Conservation (phyloP, 2,329 filamentous ascomycete genomes). For the Aspergillus ruber region DNA sequence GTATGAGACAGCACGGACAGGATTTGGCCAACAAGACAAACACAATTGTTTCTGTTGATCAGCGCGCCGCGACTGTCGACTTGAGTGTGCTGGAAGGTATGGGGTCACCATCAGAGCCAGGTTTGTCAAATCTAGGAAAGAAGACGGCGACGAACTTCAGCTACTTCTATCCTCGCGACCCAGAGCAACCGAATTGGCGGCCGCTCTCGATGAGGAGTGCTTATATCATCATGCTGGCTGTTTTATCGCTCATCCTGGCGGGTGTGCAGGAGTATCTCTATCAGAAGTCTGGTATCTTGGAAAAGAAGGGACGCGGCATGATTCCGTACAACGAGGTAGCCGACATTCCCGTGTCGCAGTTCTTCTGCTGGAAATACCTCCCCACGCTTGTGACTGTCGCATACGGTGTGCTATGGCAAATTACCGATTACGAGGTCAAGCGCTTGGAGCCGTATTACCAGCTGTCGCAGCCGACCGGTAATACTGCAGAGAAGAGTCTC, state of each 20-base stretch:
- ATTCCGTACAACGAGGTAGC: conserved; percentile 22
- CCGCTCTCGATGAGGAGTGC: conserved; percentile 26
- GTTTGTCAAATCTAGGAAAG: not conserved
- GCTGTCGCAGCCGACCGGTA: conserved; percentile 26
- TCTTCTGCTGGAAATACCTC: conserved; percentile 37
- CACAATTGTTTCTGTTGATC: conserved; percentile 38
- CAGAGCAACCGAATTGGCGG: conserved; percentile 31
- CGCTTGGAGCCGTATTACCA: conserved; percentile 47
- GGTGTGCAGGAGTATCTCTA: conserved; percentile 29
- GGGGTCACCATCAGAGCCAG: conserved; percentile 5
- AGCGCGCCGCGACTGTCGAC: conserved; percentile 31
- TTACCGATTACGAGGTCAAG: conserved; percentile 46
- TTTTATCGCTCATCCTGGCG: conserved; percentile 24
- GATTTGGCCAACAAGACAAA: conserved; percentile 38
- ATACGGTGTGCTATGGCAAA: conserved; percentile 46
- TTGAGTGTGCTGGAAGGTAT: conserved; percentile 35
- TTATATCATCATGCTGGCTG: conserved; percentile 25
- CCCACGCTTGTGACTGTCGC: conserved; percentile 42
- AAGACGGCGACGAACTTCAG: not conserved
- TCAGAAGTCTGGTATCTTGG: conserved; percentile 27
- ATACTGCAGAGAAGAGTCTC: conserved; percentile 31
- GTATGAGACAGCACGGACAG: conserved; percentile 31
- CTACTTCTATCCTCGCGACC: conserved; percentile 25
- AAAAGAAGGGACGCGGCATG: conserved; percentile 28
- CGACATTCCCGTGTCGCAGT: conserved; percentile 21